Evolutionary conservation across 2,329 filamentous ascomycete species (phyloP).

Genomic region (Fusarium sp.): DNA sequence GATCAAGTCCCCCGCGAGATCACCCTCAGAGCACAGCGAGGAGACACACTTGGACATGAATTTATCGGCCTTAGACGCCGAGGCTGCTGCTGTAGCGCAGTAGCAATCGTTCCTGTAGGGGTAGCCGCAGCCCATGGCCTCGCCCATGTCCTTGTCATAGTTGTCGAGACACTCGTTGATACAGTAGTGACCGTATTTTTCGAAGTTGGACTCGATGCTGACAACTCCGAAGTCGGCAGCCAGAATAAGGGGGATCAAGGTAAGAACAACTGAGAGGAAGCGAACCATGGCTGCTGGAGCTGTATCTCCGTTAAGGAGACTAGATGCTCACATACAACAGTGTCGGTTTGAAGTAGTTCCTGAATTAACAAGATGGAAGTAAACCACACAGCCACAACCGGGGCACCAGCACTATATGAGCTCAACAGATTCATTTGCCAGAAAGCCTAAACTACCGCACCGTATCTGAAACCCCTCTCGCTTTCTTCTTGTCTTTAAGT

Average conservation of each 20-base stretch:
- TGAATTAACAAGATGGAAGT: neutral
- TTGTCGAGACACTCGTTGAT: slow-evolving; percentile 40
- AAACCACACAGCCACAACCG: neutral
- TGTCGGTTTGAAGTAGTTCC: neutral
- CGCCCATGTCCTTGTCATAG: slow-evolving; percentile 30
- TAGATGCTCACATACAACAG: neutral
- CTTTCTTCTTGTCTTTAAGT: neutral
- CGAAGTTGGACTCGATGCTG: slow-evolving; percentile 31
- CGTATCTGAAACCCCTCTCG: slow-evolving; percentile 1
- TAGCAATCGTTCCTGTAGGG: slow-evolving; percentile 45
- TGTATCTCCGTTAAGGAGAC: neutral
- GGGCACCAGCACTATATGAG: slow-evolving; percentile 20
- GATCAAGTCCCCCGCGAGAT: slow-evolving; percentile 38
- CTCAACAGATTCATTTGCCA: neutral
- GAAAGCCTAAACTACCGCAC: slow-evolving; percentile 6
- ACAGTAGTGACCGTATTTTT: slow-evolving; percentile 29
- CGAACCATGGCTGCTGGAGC: slow-evolving; percentile 19
- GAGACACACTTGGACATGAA: slow-evolving; percentile 41
- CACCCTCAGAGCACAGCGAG: slow-evolving; percentile 35
- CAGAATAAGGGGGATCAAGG: slow-evolving; percentile 3
- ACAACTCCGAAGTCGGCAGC: slow-evolving; percentile 29
- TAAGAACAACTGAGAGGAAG: slow-evolving; percentile 7
- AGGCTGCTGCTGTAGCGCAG: slow-evolving; percentile 40
- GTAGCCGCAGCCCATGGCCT: slow-evolving; percentile 37
- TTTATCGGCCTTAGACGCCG: slow-evolving; percentile 31